phyloP scores from a whole-genome alignment of 78 protist species.

The Bigelowiella natans region DNA sequence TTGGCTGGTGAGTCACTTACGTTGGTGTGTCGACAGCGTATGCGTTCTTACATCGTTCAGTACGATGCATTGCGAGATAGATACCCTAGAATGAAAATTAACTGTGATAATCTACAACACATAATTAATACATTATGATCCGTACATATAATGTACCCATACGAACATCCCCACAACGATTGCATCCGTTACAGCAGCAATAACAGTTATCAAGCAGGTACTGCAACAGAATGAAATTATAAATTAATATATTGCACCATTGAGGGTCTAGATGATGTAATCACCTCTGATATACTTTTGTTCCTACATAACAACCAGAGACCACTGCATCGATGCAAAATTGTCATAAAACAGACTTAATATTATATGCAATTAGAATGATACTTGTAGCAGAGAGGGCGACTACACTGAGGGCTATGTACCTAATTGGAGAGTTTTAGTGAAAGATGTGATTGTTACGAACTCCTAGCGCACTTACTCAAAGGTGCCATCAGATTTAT shows the following conservation, averaged over 20 bases:
- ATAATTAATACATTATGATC: too few species aligned
- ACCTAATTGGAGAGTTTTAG: neutral
- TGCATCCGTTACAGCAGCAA: neutral
- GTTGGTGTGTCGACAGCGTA: too few species aligned
- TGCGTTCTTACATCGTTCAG: too few species aligned
- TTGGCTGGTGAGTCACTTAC: too few species aligned
- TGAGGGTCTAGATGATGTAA: neutral
- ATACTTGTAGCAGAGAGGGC: neutral
- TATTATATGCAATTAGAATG: too few species aligned
- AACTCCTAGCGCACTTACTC: neutral
- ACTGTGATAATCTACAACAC: too few species aligned
- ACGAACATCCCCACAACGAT: neutral
- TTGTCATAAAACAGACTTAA: too few species aligned
- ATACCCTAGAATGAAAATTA: too few species aligned
- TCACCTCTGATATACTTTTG: neutral
- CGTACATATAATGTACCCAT: neutral
- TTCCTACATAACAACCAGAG: neutral
- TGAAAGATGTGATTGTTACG: neutral
- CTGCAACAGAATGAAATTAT: neutral
- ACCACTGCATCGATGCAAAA: too few species aligned
- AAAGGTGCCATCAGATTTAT: neutral
- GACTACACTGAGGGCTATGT: neutral
- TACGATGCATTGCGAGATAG: too few species aligned
- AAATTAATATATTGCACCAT: neutral
- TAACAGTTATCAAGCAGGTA: neutral